phyloP scores from a whole-genome alignment of 768 basidiomycete species.

The Tulasnella sp. region DNA sequence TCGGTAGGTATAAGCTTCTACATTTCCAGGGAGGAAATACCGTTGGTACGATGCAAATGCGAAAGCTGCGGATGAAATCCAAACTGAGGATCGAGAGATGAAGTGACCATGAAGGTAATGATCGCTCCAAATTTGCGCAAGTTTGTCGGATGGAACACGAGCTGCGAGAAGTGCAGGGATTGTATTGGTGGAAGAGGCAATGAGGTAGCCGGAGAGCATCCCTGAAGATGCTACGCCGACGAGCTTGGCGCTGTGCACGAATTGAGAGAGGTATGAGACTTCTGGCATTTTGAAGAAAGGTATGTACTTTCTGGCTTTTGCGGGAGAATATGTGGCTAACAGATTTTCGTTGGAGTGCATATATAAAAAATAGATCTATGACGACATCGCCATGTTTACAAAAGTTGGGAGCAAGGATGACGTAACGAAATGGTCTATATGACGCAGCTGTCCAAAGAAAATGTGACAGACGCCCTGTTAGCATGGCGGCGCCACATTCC shows the following conservation, averaged over 20 bases:
- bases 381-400: no score
- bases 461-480: no score
- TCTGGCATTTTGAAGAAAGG: no score
- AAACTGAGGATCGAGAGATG: neutral
- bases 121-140: neutral
- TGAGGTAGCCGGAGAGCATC: neutral
- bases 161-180: neutral
- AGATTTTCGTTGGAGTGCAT: no score
- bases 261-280: neutral
- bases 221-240: neutral
- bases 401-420: no score
- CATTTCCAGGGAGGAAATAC: neutral
- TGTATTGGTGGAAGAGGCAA: neutral
- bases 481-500: no score
- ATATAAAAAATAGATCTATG: no score
- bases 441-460: no score
- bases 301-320: no score
- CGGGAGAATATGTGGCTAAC: no score
- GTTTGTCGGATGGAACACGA: neutral
- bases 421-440: no score
- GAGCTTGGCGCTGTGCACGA: slow-evolving; percentile 2
- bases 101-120: neutral
- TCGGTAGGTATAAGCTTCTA: neutral
- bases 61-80: neutral
- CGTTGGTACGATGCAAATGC: slow-evolving; percentile 1